Conservation (phyloP, 1,284 basidiomycete genomes). For the Vanrija sp. region DNA sequence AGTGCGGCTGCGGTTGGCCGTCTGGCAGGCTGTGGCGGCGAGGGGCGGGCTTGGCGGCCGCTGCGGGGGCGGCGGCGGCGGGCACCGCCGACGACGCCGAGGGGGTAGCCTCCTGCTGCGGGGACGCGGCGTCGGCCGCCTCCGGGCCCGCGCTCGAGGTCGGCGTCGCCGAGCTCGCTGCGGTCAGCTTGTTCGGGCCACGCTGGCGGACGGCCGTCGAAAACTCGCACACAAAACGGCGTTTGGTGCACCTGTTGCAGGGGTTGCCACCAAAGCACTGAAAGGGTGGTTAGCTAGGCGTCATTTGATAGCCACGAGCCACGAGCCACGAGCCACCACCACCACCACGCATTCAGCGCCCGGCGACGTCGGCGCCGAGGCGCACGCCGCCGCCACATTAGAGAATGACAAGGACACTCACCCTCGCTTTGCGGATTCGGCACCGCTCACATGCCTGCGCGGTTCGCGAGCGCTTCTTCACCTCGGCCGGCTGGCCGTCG, state of each 20-base stretch:
- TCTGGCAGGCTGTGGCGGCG: slow-evolving; percentile 17
- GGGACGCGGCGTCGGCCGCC: background rate
- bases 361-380: no score
- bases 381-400: no score
- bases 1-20: slow-evolving; percentile 1
- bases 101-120: background rate
- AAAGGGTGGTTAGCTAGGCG: background rate
- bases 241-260: slow-evolving; percentile 21
- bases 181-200: slow-evolving; percentile 13
- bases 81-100: background rate
- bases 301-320: background rate
- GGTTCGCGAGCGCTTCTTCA: slow-evolving; percentile 26
- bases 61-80: background rate
- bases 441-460: slow-evolving; percentile 31
- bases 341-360: no score
- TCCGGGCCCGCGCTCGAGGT: background rate
- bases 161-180: background rate
- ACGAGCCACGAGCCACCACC: no score
- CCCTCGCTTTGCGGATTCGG: slow-evolving; percentile 26
- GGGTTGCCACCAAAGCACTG: slow-evolving; percentile 24
- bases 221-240: slow-evolving; percentile 22
- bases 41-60: slow-evolving; percentile 1
- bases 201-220: slow-evolving; percentile 19
- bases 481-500: slow-evolving; percentile 17
- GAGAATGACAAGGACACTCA: slow-evolving; percentile 11